These are phyloP conservation scores for Hydnum rufescens DNA, from an alignment of 768 basidiomycete species.

Conservation along the genomic window DNA sequence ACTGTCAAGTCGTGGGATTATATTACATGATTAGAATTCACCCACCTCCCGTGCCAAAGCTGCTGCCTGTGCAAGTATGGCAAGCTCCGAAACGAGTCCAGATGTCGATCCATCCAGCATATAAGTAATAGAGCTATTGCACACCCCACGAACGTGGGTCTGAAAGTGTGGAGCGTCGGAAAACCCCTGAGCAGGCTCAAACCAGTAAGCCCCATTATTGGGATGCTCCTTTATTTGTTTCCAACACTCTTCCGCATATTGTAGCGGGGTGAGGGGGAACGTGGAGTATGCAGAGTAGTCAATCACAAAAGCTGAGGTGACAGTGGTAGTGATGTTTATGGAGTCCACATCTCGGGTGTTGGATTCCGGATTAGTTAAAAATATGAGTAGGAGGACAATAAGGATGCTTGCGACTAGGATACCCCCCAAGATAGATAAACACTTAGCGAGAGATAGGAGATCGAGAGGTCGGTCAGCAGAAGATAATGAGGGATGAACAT, in stretches of 20 bases:
- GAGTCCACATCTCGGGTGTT: too few relatives aligned
- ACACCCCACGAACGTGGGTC: constrained; percentile 13
- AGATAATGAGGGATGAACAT: too few relatives aligned
- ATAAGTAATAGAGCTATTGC: constrained; percentile 49
- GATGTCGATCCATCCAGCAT: constrained; percentile 40
- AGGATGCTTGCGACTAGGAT: too few relatives aligned
- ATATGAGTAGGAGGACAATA: too few relatives aligned
- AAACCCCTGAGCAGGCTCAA: constrained; percentile 2
- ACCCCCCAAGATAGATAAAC: too few relatives aligned
- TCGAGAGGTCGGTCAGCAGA: too few relatives aligned
- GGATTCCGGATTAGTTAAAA: too few relatives aligned
- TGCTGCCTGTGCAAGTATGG: constrained; percentile 45
- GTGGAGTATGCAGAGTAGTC: constrained; percentile 38
- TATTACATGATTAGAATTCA: neutral
- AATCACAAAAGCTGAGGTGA: constrained; percentile 17
- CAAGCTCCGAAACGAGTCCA: constrained; percentile 45
- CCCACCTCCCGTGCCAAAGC: constrained; percentile 44
- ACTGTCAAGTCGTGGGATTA: constrained; percentile 2
- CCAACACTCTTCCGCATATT: constrained; percentile 39
- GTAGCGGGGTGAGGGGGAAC: constrained; percentile 35
- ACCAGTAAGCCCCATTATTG: constrained; percentile 33
- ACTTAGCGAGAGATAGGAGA: too few relatives aligned
- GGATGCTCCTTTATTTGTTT: constrained; percentile 24
- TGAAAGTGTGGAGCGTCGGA: neutral
- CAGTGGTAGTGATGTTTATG: too few relatives aligned